Conservation (phyloP, 2,329 filamentous ascomycete genomes). For the Byssothecium circinans region DNA sequence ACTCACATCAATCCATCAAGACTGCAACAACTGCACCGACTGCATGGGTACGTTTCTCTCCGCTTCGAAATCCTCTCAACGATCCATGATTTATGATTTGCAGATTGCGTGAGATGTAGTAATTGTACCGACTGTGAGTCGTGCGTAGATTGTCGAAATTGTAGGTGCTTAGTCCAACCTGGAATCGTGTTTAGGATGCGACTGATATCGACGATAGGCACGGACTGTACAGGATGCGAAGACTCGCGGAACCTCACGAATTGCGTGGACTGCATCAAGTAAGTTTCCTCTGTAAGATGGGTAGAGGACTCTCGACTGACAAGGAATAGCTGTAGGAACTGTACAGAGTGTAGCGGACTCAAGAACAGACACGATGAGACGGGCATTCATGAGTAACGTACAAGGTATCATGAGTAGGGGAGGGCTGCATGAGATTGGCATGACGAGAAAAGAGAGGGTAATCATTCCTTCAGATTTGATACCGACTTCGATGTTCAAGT, state of each 20-base stretch:
- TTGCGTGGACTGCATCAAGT: constrained; percentile 6
- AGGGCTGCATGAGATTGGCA: background rate
- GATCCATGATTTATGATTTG: too few species aligned
- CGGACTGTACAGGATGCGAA: too few species aligned
- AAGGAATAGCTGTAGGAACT: constrained; percentile 1
- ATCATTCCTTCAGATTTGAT: too few species aligned
- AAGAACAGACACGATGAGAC: constrained; percentile 11
- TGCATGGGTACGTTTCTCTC: background rate
- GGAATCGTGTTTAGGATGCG: background rate
- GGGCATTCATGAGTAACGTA: constrained; percentile 9
- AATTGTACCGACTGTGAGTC: background rate
- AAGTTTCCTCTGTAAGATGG: background rate
- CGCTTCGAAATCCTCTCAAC: too few species aligned
- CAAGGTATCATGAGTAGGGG: background rate
- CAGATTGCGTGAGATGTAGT: background rate
- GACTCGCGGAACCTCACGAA: background rate
- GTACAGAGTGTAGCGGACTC: constrained; percentile 12
- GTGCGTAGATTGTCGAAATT: background rate
- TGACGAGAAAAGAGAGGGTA: too few species aligned
- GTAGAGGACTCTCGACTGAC: background rate
- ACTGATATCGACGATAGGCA: too few species aligned
- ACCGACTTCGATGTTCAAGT: too few species aligned
- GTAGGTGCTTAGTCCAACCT: background rate
- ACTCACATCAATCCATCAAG: background rate
- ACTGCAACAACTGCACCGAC: constrained; percentile 1